These are phyloP conservation scores for Oleoguttula mirabilis DNA, from an alignment of 495 filamentous ascomycete species.

Conservation along the genomic window DNA sequence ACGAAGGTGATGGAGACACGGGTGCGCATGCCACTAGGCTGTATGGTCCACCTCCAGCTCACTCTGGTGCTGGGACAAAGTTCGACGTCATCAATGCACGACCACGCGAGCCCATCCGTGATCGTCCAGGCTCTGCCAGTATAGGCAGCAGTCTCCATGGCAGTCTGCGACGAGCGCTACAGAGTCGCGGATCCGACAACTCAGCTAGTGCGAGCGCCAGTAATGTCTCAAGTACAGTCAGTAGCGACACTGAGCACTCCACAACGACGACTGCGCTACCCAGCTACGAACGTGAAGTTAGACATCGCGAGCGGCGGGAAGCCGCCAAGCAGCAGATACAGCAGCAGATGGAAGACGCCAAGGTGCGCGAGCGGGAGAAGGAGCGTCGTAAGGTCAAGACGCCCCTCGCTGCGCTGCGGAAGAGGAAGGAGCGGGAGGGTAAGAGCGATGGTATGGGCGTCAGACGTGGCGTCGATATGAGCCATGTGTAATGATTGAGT, in stretches of 20 bases:
- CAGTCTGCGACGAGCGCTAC: conserved; percentile 9
- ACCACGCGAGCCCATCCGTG: neutral
- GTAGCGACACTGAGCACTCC: conserved; percentile 16
- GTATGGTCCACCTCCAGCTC: conserved; percentile 3
- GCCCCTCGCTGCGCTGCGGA: conserved; percentile 9
- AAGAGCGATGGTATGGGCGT: neutral
- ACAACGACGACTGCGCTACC: conserved; percentile 14
- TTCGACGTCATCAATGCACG: conserved; percentile 2
- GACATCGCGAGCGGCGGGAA: conserved; percentile 17
- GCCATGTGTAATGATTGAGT: neutral
- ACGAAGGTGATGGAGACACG: conserved; percentile 6
- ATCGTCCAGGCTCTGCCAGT: conserved; percentile 11
- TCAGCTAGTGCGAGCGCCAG: conserved; percentile 11
- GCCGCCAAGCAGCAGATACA: conserved; percentile 14
- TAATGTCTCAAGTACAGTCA: conserved; percentile 11
- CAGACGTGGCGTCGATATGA: conserved; percentile 1
- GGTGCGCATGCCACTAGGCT: neutral
- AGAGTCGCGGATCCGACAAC: conserved; percentile 6
- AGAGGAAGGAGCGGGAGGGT: conserved; percentile 5
- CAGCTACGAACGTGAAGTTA: conserved; percentile 16
- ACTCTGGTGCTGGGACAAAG: neutral
- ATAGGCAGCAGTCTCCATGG: conserved; percentile 6
- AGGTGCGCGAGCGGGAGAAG: conserved; percentile 8
- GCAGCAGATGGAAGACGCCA: conserved; percentile 14
- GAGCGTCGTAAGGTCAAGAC: conserved; percentile 5